Conservation (phyloP, 1,284 basidiomycete genomes). For the Ceraceosorus bombacis region DNA sequence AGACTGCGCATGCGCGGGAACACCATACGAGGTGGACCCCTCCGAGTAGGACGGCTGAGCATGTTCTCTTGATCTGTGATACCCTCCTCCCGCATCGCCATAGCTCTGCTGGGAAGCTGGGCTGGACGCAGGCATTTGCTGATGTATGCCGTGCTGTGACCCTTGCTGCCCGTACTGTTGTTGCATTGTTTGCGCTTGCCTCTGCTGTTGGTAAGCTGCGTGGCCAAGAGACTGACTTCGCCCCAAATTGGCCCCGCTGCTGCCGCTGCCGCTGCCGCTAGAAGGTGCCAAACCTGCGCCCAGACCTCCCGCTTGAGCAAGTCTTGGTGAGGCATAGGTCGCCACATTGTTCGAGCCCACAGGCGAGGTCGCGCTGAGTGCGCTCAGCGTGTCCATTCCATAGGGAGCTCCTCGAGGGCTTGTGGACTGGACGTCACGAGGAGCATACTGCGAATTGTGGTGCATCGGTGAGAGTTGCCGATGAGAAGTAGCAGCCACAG, state of each 20-base stretch:
- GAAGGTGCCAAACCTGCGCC: background rate
- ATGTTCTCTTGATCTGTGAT: constrained; percentile 3
- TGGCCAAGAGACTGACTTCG: constrained; percentile 11
- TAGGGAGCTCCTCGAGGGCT: no score
- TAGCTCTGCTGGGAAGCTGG: background rate
- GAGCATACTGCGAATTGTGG: background rate
- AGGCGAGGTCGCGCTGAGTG: no score
- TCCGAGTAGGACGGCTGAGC: constrained; percentile 3
- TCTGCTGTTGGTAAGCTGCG: constrained; percentile 5
- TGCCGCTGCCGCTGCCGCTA: background rate
- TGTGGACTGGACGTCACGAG: background rate
- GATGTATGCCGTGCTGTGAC: constrained; percentile 4
- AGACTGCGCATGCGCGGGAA: background rate
- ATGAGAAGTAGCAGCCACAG: background rate
- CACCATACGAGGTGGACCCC: background rate
- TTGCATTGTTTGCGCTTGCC: constrained; percentile 2
- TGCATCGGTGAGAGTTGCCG: background rate
- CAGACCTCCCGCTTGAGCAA: background rate
- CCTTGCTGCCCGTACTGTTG: constrained; percentile 6
- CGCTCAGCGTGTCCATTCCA: no score
- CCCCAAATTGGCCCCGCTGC: constrained; percentile 1
- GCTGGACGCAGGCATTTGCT: background rate
- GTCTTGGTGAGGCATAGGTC: constrained; percentile 4
- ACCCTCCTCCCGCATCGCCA: background rate
- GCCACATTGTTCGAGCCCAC: background rate